These are phyloP conservation scores for Geotrichum carabidarum DNA, from an alignment of 1,139 yeast genomes.

Conservation along the genomic window DNA sequence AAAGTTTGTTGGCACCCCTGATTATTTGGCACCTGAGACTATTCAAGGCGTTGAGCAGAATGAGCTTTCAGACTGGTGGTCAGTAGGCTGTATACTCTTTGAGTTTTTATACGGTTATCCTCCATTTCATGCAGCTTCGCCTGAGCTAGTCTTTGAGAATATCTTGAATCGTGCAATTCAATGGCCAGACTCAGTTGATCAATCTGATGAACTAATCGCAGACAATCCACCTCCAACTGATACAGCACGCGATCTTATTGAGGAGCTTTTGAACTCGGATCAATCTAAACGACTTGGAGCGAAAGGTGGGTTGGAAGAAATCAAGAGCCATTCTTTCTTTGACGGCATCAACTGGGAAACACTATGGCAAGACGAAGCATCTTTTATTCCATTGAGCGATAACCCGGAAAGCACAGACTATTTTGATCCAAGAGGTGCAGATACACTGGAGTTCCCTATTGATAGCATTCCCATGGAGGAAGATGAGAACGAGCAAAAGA, in stretches of 20 bases:
- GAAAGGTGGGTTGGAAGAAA: constrained; percentile 65
- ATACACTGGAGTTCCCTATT: constrained; percentile 31
- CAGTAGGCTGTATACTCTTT: constrained; percentile 89
- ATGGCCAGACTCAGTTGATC: constrained; percentile 59
- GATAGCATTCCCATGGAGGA: constrained; percentile 16
- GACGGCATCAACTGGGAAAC: constrained; percentile 66
- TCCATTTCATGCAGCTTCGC: constrained; percentile 83
- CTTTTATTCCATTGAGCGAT: constrained; percentile 74
- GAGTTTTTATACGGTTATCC: constrained; percentile 92
- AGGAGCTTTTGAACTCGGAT: constrained; percentile 54
- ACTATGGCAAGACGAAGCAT: constrained; percentile 67
- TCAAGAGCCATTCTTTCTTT: constrained; percentile 73
- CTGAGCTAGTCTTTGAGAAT: constrained; percentile 75
- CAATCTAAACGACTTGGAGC: constrained; percentile 67
- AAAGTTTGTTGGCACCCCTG: constrained; percentile 93
- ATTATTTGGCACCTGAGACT: constrained; percentile 94
- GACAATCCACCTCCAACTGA: constrained; percentile 39
- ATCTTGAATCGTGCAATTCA: constrained; percentile 68
- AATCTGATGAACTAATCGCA: constrained; percentile 39
- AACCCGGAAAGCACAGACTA: constrained; percentile 88
- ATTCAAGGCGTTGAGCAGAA: constrained; percentile 80
- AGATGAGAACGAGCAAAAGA: constrained; percentile 28
- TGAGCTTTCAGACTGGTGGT: constrained; percentile 96
- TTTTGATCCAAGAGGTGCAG: constrained; percentile 86
- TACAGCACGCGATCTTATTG: constrained; percentile 69